Base-by-base conservation (phyloP, 768 basidiomycete species). In the Naematelia aurantialba region DNA sequence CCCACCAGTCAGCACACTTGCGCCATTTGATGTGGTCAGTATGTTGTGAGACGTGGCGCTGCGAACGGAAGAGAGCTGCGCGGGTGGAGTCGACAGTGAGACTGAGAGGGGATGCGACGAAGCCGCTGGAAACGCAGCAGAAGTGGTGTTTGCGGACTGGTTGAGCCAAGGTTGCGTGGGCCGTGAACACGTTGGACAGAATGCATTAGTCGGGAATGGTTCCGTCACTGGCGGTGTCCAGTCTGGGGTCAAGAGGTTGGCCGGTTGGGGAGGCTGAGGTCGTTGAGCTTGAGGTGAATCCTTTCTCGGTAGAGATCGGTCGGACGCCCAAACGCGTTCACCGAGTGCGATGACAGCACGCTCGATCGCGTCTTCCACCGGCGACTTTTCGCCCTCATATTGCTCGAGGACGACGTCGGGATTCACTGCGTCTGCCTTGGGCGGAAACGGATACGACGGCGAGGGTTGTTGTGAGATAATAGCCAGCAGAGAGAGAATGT, bases 361-460 rank as follows among this genome's bases (percentile, higher is more conserved):
- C 54, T 74, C 72, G 19, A 74, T 74, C 13, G 68, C 61, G 21
- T 64, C 64, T 53, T 74, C 62, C 14, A 68, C 61, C 1, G 61
- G 25, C 8, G 67, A 60, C 52, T 74, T 74, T 44, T 60, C 46
- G 14, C 72, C 72, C 10, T 26, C 17, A 31, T 58, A 71, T 1
- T 50, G 53, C 0, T 52, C 31, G 24, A 52, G 24, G 19, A 66
- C 13, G n/a, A 19, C 14, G 13, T 24, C 22, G 22, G 34, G 12
- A 8, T 29, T 25, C 10, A 26, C 25, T 30, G 56, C 11, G 12
- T 61, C 27, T 3, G 31, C 5, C 17, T 61, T 60, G 2, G 59
- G 29, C 1, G 71, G 71, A 48, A 73, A 73, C 0, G 72, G 72
- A 50, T 60, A 73, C 10, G 72, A 66, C 1, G 72, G 69, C 0